Conservation (phyloP, 1,139 yeast genomes). For the Candida sanyaensis region DNA sequence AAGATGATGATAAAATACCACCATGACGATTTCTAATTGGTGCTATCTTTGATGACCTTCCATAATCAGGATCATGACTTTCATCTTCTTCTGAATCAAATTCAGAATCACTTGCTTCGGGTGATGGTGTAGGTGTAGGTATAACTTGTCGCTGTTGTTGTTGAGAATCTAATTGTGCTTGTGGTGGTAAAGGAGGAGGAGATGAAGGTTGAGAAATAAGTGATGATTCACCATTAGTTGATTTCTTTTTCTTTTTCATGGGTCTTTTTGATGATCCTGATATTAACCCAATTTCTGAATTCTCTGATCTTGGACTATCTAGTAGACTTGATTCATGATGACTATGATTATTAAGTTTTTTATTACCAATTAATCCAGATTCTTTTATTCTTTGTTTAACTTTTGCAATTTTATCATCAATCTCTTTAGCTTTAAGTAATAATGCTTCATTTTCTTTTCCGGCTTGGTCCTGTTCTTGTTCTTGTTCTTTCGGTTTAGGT, state of each 20-base stretch:
- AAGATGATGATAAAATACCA: not conserved
- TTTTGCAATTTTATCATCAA: not conserved
- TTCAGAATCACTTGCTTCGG: not conserved
- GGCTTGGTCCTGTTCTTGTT: not conserved
- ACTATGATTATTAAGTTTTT: not conserved
- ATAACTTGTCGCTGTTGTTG: not conserved
- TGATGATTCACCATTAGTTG: not conserved
- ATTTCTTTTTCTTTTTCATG: not conserved
- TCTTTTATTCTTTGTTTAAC: slow-evolving; percentile 3
- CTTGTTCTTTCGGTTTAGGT: not conserved
- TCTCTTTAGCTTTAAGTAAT: not conserved
- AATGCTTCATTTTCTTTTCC: not conserved
- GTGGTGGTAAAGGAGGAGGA: not conserved
- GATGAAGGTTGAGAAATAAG: not conserved
- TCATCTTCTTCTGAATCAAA: not conserved
- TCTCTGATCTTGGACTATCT: not conserved
- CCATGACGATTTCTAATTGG: not conserved
- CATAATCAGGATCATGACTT: slow-evolving; percentile 2
- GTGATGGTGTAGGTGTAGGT: not conserved
- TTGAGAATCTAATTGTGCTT: not conserved
- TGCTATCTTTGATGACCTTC: not conserved
- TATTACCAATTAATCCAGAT: slow-evolving; percentile 1
- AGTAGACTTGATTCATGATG: not conserved
- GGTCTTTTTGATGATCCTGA: not conserved
- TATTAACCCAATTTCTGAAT: not conserved